Evolutionary conservation across 106 monocot genomes (phyloP).

Genomic region (Agapanthus africanus): DNA sequence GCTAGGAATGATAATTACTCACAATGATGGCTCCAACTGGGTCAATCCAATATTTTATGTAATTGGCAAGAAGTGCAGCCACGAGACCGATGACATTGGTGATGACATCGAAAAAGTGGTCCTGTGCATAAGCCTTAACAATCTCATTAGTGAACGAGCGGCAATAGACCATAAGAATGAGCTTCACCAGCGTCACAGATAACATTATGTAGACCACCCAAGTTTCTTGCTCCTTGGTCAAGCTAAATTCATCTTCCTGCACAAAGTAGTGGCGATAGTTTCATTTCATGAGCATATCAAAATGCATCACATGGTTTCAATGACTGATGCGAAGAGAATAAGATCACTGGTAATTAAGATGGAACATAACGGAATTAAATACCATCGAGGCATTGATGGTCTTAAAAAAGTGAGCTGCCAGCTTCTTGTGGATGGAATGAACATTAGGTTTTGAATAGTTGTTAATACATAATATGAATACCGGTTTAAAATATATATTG

Average conservation of each 20-base stretch:
- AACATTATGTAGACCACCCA: constrained; percentile 84
- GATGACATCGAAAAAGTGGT: constrained; percentile 97
- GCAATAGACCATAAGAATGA: constrained; percentile 66
- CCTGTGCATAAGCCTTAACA: constrained; percentile 95
- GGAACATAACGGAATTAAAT: neutral
- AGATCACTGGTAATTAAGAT: no score
- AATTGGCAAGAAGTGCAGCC: constrained; percentile 86
- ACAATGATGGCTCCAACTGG: constrained; percentile 94
- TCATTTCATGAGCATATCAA: neutral
- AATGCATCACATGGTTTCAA: neutral
- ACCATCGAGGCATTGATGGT: neutral
- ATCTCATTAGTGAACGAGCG: constrained; percentile 93
- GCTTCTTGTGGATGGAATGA: no score
- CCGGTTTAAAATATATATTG: no score
- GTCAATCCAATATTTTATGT: constrained; percentile 73
- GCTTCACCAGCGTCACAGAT: constrained; percentile 81
- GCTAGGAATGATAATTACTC: constrained; percentile 32
- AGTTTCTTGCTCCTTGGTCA: constrained; percentile 64
- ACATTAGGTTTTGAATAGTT: no score
- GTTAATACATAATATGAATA: no score
- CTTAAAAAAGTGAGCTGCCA: neutral
- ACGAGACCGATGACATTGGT: constrained; percentile 87
- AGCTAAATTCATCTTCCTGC: constrained; percentile 60
- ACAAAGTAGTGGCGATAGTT: neutral
- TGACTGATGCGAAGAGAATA: neutral